Evolutionary conservation across 75 land plant species (phyloP), one percentile per base, ranked within the genome.

Genomic region (Cupressus sempervirens): DNA sequence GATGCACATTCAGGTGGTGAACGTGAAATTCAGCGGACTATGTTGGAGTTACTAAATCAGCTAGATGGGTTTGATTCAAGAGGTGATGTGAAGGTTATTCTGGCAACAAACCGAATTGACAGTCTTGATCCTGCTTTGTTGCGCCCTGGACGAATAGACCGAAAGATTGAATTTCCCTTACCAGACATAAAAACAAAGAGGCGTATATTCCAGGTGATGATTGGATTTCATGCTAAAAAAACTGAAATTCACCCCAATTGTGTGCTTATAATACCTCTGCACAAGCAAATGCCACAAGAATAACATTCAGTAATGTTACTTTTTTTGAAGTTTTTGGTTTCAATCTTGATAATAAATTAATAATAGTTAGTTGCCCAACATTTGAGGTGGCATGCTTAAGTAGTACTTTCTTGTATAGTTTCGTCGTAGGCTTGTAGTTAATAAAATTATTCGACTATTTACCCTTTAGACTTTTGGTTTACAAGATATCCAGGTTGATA

Each of bases 1-100:
- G 97, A 95, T 90, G 95, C 95, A 14, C 96, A 95, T 84, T 94
- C 97, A 41, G 94, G 97, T 72, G 97, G 97, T 40, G 97, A 95
- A 74, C 91, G 97, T 76, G 97, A 95, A 73, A 94, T 95, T 75
- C 97, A 94, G 84, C 85, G 97, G 75, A 95, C 97, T 20, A 95
- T 95, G 97, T 77, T 95, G 86, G 97, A 95, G 83, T 82, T 95
- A 84, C 87, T 95, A 50, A 95, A 95, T 53, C 97, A 95, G 81
- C 88, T 95, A 54, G 97, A 95, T 85, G 95, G 97, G 72, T 95
- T 95, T 90, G 97, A 95, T 87, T 87, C 95, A 80, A 92, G 97
- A 81, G 97, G 93, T 29, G 95, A 95, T 89, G 95, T 95, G 81
- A 95, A 95, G 82, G 97, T 95, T 65, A 95, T 95, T 75, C 84